Percentiles rank a stretch among this genome's conserved stretches.
Evolutionary conservation across 331 rosid genomes (phyloP).

Genomic region (Malus hybrid): DNA sequence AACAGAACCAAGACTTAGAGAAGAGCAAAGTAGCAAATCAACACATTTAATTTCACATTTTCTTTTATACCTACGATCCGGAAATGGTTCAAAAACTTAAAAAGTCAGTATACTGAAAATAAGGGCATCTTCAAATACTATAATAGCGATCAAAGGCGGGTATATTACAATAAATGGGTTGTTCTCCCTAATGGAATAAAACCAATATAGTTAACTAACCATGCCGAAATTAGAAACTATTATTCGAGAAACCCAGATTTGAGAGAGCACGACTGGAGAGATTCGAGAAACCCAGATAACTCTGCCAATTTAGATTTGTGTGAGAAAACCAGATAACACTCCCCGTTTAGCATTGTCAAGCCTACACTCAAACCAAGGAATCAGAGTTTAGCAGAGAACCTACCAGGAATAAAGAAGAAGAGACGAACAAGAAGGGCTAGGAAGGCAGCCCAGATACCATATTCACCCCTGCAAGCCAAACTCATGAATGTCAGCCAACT

Average conservation of each 20-base stretch:
- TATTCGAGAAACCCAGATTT: neutral
- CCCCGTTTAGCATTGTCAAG: neutral
- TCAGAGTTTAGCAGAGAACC: constrained; percentile 9
- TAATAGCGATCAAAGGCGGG: neutral
- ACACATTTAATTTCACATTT: too few species aligned
- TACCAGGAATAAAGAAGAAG: constrained; percentile 76
- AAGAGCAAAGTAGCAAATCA: neutral
- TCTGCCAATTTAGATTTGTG: too few species aligned
- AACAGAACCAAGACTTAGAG: neutral
- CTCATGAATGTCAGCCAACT: constrained; percentile 10
- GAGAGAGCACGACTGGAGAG: too few species aligned
- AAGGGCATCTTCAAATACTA: neutral
- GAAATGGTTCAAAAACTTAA: neutral
- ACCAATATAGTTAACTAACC: neutral
- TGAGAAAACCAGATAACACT: neutral
- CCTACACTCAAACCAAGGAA: neutral
- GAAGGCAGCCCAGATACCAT: constrained; percentile 83
- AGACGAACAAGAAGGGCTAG: constrained; percentile 79
- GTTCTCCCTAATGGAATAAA: neutral
- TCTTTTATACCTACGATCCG: too few species aligned
- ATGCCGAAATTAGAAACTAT: neutral
- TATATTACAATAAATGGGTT: neutral
- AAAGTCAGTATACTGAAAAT: neutral
- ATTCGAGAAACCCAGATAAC: neutral
- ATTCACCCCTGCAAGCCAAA: constrained; percentile 66